Evolutionary conservation across 2,329 filamentous ascomycete genomes (phyloP).

Genomic region (Lasiodiplodia gonubiensis): DNA sequence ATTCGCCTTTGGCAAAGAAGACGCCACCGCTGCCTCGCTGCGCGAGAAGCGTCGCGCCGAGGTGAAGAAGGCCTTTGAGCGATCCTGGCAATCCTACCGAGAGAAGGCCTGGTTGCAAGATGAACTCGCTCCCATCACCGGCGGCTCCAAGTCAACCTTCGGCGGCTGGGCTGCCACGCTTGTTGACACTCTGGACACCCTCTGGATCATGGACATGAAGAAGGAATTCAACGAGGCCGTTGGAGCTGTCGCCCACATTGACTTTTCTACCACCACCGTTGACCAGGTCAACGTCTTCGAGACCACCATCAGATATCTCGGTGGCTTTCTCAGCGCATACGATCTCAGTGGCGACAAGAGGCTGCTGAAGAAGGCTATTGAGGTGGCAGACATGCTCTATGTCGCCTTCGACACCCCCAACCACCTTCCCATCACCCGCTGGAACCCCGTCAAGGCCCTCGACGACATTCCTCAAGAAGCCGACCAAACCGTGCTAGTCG

Average conservation of each 20-base stretch:
- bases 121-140: conserved; percentile 53
- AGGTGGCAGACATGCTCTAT: conserved; percentile 81
- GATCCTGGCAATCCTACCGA: conserved; percentile 53
- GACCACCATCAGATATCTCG: conserved; percentile 77
- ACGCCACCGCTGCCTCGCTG: conserved; percentile 40
- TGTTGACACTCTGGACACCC: conserved; percentile 53
- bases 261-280: conserved; percentile 48
- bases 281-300: conserved; percentile 56
- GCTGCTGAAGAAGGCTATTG: conserved; percentile 77
- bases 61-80: conserved; percentile 51
- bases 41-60: conserved; percentile 42
- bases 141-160: conserved; percentile 48
- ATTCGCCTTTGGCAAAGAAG: conserved; percentile 47
- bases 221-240: conserved; percentile 56
- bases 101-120: conserved; percentile 56
- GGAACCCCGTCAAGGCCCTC: conserved; percentile 49
- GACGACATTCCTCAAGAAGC: conserved; percentile 48
- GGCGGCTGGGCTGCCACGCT: conserved; percentile 56
- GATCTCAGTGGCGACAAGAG: conserved; percentile 79
- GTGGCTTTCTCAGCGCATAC: conserved; percentile 83
- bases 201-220: conserved; percentile 56
- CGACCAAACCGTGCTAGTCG: conserved; percentile 49
- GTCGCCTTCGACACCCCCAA: conserved; percentile 91
- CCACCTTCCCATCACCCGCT: conserved; percentile 73
- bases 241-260: conserved; percentile 49